A percentile compares a stretch with the other conserved stretches of the same genome.
These are phyloP conservation scores for Penicillium sp. DNA, from an alignment of 2,329 filamentous ascomycete genomes.

Conservation along the genomic window DNA sequence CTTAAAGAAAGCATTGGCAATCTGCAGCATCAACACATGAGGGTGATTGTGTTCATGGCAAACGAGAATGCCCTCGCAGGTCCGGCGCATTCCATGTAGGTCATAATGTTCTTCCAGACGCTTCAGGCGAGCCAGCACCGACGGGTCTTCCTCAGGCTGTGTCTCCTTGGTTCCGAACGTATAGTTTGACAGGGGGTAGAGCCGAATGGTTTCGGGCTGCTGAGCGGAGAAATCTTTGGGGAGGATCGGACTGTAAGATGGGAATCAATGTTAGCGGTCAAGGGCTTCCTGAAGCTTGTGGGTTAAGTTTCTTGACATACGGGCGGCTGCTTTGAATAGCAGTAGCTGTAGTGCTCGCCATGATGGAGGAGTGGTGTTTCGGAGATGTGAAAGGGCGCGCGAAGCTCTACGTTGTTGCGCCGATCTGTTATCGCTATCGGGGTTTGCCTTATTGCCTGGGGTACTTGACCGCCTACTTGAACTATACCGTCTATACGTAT, in stretches of 20 bases:
- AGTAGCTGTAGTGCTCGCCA: conserved; percentile 81
- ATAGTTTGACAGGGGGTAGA: conserved; percentile 97
- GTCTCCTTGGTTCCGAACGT: conserved; percentile 98
- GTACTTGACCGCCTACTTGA: not conserved
- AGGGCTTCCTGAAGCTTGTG: not conserved
- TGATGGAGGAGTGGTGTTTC: conserved; percentile 36
- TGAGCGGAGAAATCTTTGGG: conserved; percentile 84
- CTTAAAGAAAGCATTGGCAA: conserved; percentile 99
- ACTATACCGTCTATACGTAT: not conserved
- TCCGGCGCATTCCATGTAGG: conserved; percentile 91
- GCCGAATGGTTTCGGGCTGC: conserved; percentile 83
- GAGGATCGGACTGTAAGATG: conserved; percentile 63
- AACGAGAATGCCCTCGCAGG: conserved; percentile 93
- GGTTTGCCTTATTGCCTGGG: conserved; percentile 4
- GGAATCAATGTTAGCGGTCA: not conserved
- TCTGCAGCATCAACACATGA: conserved; percentile 98
- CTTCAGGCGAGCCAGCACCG: conserved; percentile 86
- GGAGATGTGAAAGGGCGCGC: conserved; percentile 1
- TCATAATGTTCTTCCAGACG: conserved; percentile 94
- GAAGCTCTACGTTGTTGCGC: conserved; percentile 3
- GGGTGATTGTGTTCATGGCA: conserved; percentile 99
- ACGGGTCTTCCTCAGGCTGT: conserved; percentile 96
- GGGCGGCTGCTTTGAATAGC: conserved; percentile 75
- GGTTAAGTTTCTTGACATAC: conserved; percentile 35
- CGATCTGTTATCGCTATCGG: conserved; percentile 15